Conservation (phyloP, 768 basidiomycete species). For the Pleurotus pulmonarius region DNA sequence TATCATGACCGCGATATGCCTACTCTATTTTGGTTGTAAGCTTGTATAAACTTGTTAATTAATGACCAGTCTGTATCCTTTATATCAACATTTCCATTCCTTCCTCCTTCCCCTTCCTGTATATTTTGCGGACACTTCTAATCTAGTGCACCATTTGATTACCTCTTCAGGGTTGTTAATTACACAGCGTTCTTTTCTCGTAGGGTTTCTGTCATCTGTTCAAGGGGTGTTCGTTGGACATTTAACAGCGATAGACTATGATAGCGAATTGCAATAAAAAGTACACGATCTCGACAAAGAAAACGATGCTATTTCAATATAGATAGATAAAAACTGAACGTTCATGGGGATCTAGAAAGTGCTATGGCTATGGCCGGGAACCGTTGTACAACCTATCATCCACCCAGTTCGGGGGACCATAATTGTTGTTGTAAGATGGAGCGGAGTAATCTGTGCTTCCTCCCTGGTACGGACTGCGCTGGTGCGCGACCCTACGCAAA, state of each 20-base stretch:
- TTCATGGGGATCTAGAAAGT: background rate
- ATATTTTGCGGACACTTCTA: no score
- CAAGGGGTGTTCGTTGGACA: no score
- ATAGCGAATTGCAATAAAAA: slow-evolving; percentile 3
- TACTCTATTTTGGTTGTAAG: no score
- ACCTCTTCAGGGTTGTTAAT: no score
- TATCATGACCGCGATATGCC: no score
- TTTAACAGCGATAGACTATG: background rate
- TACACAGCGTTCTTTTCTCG: no score
- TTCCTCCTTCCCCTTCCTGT: no score
- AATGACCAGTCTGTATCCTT: no score
- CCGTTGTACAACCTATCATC: slow-evolving; percentile 43
- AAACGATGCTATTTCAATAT: background rate
- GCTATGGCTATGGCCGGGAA: background rate
- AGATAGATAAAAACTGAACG: background rate
- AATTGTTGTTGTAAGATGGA: slow-evolving; percentile 24
- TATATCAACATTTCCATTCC: no score
- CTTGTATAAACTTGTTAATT: no score
- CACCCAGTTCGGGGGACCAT: slow-evolving; percentile 35
- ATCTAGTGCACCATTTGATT: no score
- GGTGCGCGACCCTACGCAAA: slow-evolving; percentile 24
- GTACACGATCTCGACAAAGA: slow-evolving; percentile 4
- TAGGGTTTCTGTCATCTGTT: no score
- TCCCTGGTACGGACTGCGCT: slow-evolving; percentile 19
- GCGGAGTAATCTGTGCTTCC: slow-evolving; percentile 19